Evolutionary conservation across 2,329 filamentous ascomycete species (phyloP), one percentile per base, ranked within the genome.

Genomic region (Dactylella cylindrospora): DNA sequence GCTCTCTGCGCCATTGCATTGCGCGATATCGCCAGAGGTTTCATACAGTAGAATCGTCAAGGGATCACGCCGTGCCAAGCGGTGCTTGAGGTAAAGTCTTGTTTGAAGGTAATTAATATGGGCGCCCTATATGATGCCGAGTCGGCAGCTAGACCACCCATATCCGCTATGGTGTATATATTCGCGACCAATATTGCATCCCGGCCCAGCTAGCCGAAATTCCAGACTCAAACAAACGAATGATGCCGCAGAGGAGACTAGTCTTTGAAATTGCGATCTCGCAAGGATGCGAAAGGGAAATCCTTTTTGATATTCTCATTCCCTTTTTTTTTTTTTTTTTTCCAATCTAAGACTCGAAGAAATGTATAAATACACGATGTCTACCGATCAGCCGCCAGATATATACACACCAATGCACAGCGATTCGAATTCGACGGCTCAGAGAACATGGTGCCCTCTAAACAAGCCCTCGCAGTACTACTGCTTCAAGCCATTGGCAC

Each of bases 401-500:
- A 46, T 9, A 35, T 23, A 6, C n/a, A n/a, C n/a, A n/a, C n/a
- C n/a, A n/a, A n/a, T n/a, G n/a, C n/a, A n/a, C n/a, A n/a, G n/a
- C n/a, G n/a, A n/a, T n/a, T n/a, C n/a, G n/a, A n/a, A n/a, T n/a
- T n/a, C n/a, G n/a, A n/a, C n/a, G n/a, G n/a, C n/a, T n/a, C n/a
- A n/a, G n/a, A 6, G 38, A 32, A 22, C 33, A 51, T 41, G 46
- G 19, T 26, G 5, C 35, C 26, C 8, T 19, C 26, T 6, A 33
- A 33, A 13, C 19, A 17, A 23, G 0, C 17, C 26, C 46, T 32
- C 13, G 35, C 36, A 13, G 5, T 45, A 19, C 8, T 54, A 39
- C 25, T 54, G n/a, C 23, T 54, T 13, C 50, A 54, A 22, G 39
- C 32, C 5, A 25, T 45, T 23, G 32, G 40, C 10, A n/a, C 20